Evolutionary conservation across 352 stramenopile genomes (phyloP), one percentile per base, ranked within the genome.

Genomic region (Phytophthora citrophthora): DNA sequence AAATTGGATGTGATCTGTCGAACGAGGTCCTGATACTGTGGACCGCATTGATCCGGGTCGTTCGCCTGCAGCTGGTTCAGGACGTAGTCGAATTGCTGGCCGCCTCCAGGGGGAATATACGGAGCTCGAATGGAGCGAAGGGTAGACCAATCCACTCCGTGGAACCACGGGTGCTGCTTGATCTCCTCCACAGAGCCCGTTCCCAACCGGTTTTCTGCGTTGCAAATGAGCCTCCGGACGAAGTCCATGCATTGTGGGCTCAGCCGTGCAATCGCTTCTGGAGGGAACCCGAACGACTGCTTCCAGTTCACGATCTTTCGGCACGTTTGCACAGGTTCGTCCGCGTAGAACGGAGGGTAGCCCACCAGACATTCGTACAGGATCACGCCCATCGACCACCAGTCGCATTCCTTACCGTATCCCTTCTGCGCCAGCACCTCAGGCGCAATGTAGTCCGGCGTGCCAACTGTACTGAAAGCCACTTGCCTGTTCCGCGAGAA

Each of bases 351-450:
- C 10, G 97, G 97, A 38, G 98, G 98, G 79, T 99, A 99, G 12
- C 98, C 98, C 11, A 99, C 94, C 34, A 99, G 81, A 74, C 97
- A 99, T 80, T 99, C 97, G 77, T 99, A 99, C 83, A 99, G 96
- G 65, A 99, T 99, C 13, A 99, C 97, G 24, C 98, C 98, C 49
- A 99, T 85, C 40, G 88, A 98, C 97, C 98, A 99, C 97, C 97
- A 99, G 88, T 99, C 98, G 49, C 98, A 99, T 60, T 90, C 97
- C 76, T 81, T 96, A 32, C 69, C 75, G 46, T 85, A 76, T 18
- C 70, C 76, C 53, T 95, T 93, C 71, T 97, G 87, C 18, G 92
- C 89, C 54, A 99, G 80, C 52, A 99, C 97, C 71, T 99, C 97
- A 2, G 97, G 97, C 12, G 97, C 97, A 62, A 99, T 98, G 77